phyloP scores from a whole-genome alignment of 2,329 filamentous ascomycete genomes.

The Ophiostoma himal-ulmi region DNA sequence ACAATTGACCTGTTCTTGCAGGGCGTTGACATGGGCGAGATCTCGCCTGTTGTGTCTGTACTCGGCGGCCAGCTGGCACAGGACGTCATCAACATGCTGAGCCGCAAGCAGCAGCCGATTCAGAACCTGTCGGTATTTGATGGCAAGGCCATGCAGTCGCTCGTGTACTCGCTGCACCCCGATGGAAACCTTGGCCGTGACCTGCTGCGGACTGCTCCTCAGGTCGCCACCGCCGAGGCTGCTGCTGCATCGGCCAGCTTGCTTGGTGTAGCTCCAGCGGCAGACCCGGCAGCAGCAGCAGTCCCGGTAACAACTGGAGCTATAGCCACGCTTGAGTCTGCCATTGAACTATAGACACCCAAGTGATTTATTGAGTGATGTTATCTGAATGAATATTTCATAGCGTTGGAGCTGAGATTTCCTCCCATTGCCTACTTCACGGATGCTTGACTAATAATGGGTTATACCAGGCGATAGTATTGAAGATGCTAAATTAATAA shows the following conservation, averaged over 20 bases:
- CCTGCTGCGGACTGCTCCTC: slow-evolving; percentile 23
- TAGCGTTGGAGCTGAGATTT: background rate
- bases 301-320: background rate
- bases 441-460: background rate
- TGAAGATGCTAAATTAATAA: background rate
- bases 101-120: slow-evolving; percentile 84
- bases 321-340: background rate
- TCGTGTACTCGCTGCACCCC: slow-evolving; percentile 77
- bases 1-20: slow-evolving; percentile 80
- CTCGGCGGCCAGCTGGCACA: slow-evolving; percentile 87
- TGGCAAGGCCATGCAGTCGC: slow-evolving; percentile 70
- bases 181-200: slow-evolving; percentile 28
- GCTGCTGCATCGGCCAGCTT: background rate
- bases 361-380: background rate
- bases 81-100: slow-evolving; percentile 94
- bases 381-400: background rate
- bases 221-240: background rate
- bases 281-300: background rate
- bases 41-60: slow-evolving; percentile 81
- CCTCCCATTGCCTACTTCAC: too few species aligned
- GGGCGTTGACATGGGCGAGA: slow-evolving; percentile 68
- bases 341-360: background rate
- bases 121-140: slow-evolving; percentile 94
- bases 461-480: background rate
- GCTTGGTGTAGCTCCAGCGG: background rate